Conservation (phyloP, 2,329 filamentous ascomycete species). For the Calonectria pteridis region DNA sequence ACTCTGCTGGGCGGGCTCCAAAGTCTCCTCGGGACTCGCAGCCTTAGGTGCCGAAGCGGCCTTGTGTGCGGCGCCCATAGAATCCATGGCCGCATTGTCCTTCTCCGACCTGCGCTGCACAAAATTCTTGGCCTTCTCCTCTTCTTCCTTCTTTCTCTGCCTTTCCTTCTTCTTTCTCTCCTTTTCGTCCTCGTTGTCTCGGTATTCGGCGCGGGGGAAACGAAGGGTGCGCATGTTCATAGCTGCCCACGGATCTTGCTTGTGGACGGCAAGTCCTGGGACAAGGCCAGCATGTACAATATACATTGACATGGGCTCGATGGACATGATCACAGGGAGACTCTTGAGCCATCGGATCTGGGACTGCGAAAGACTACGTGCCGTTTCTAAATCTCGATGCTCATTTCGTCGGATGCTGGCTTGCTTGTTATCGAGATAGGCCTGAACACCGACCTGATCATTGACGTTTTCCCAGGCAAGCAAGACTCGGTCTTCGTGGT, state of each 20-base stretch:
- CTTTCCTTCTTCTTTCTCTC: constrained; percentile 41
- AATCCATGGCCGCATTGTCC: background rate
- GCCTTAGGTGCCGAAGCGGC: background rate
- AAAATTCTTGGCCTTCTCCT: constrained; percentile 2
- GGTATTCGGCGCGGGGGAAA: constrained; percentile 58
- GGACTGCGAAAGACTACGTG: constrained; percentile 63
- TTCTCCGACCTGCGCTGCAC: background rate
- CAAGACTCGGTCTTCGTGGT: constrained; percentile 92
- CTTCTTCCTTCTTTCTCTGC: constrained; percentile 13
- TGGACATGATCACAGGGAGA: constrained; percentile 82
- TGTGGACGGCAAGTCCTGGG: constrained; percentile 76
- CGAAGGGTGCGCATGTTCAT: constrained; percentile 94
- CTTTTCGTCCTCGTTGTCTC: constrained; percentile 49
- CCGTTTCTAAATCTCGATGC: constrained; percentile 63
- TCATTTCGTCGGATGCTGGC: constrained; percentile 50
- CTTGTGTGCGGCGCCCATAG: background rate
- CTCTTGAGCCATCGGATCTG: constrained; percentile 77
- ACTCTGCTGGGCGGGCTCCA: background rate
- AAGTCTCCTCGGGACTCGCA: background rate
- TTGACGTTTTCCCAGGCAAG: constrained; percentile 63
- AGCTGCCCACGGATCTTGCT: constrained; percentile 81
- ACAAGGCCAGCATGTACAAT: constrained; percentile 90
- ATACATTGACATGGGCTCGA: constrained; percentile 74
- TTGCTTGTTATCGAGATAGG: constrained; percentile 42
- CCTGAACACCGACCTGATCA: constrained; percentile 41